Conservation (phyloP, 2,329 filamentous ascomycete species). For the Cryphonectria carpinicola region DNA sequence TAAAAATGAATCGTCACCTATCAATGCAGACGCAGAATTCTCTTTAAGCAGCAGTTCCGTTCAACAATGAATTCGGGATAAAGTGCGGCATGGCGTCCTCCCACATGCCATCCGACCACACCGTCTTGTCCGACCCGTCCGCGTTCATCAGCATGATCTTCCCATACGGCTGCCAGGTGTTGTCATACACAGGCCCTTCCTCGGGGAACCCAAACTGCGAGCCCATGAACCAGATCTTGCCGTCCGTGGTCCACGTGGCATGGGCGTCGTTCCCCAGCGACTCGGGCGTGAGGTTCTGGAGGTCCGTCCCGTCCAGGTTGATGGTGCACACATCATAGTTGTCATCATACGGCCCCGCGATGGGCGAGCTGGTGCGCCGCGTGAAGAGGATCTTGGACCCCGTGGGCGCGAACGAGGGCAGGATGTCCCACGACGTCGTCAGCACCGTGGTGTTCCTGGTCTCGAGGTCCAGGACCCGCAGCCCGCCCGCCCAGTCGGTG, state of each 20-base stretch:
- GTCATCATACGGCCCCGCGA: slow-evolving; percentile 14
- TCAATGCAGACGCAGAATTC: not conserved
- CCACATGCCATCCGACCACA: slow-evolving; percentile 38
- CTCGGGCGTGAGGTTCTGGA: slow-evolving; percentile 38
- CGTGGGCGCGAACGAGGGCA: slow-evolving; percentile 43
- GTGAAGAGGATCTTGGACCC: slow-evolving; percentile 45
- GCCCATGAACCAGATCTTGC: slow-evolving; percentile 44
- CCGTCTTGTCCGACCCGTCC: slow-evolving; percentile 40
- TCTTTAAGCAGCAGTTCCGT: not conserved
- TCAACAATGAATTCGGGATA: slow-evolving; percentile 13
- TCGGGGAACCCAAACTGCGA: slow-evolving; percentile 48
- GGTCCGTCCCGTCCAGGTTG: slow-evolving; percentile 42
- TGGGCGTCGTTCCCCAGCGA: slow-evolving; percentile 47
- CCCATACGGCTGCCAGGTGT: slow-evolving; percentile 49
- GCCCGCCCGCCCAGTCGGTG: slow-evolving; percentile 33
- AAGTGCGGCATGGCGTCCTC: slow-evolving; percentile 38
- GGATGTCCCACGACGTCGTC: slow-evolving; percentile 43
- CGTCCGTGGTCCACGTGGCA: slow-evolving; percentile 47
- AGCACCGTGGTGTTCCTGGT: slow-evolving; percentile 33
- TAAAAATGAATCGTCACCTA: too few species aligned
- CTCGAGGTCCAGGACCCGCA: slow-evolving; percentile 39
- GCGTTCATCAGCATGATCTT: slow-evolving; percentile 48
- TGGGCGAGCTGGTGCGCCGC: slow-evolving; percentile 35
- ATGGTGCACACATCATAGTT: slow-evolving; percentile 48
- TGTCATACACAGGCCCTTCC: slow-evolving; percentile 45